Evolutionary conservation across 1,139 yeast species (phyloP).

Genomic region (Scheffersomyces lignicola): DNA sequence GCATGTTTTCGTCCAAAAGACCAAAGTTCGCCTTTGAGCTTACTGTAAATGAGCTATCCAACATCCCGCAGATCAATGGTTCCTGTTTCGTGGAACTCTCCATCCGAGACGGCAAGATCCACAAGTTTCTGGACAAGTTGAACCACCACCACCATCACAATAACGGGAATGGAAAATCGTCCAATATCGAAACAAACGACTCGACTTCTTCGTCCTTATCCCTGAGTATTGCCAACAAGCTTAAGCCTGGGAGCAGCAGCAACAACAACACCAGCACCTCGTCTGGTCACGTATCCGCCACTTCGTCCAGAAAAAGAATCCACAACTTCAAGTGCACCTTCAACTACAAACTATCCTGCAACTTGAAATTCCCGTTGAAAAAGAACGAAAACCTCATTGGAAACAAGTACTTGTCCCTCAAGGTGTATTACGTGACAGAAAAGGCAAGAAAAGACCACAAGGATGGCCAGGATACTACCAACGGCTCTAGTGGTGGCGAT

Average conservation of each 20-base stretch:
- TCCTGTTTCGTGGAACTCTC: constrained; percentile 57
- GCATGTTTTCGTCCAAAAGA: constrained; percentile 15
- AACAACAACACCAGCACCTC: constrained; percentile 13
- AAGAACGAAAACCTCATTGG: constrained; percentile 38
- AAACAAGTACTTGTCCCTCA: constrained; percentile 36
- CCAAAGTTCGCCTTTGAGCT: constrained; percentile 60
- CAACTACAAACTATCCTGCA: constrained; percentile 39
- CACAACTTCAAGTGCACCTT: constrained; percentile 46
- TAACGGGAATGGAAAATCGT: constrained; percentile 1
- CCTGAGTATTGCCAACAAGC: constrained; percentile 4
- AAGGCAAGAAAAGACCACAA: constrained; percentile 17
- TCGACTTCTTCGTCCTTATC: constrained; percentile 6
- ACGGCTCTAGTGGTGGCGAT: constrained; percentile 8
- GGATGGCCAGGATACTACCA: background rate
- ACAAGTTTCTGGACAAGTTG: constrained; percentile 5
- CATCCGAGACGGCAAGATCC: constrained; percentile 30
- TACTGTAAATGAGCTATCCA: constrained; percentile 66
- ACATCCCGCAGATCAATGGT: constrained; percentile 81
- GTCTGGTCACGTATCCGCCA: constrained; percentile 28
- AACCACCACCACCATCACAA: constrained; percentile 2
- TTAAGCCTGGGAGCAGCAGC: background rate
- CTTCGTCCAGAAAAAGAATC: constrained; percentile 35
- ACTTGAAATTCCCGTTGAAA: constrained; percentile 39
- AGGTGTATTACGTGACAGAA: constrained; percentile 41
- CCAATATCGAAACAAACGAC: background rate